Evolutionary conservation across 73 alveolate species (phyloP).

Genomic region (Tetrahymena borealis): DNA sequence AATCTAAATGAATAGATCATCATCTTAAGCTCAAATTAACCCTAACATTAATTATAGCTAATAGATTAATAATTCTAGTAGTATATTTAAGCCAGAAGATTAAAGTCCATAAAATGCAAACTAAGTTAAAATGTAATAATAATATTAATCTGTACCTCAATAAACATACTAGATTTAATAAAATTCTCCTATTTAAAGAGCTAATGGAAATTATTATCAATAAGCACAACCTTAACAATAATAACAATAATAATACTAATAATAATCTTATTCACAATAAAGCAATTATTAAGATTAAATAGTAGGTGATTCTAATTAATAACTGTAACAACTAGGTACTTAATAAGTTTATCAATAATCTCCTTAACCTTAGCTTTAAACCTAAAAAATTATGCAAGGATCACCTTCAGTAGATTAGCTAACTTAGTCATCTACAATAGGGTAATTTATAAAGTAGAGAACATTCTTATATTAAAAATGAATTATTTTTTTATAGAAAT

Average conservation of each 20-base stretch:
- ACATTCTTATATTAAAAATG: background rate
- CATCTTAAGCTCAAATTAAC: background rate
- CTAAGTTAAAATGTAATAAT: background rate
- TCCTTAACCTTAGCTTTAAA: too few relatives aligned
- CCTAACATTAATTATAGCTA: background rate
- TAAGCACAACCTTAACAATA: background rate
- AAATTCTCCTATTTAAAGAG: too few relatives aligned
- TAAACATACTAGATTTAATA: background rate
- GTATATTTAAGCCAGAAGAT: background rate
- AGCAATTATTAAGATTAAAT: background rate
- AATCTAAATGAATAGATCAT: background rate
- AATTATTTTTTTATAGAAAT: background rate
- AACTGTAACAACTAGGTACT: too few relatives aligned
- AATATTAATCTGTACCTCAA: too few relatives aligned
- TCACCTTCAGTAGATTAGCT: background rate
- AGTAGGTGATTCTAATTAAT: too few relatives aligned
- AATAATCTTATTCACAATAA: background rate
- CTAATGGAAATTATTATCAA: background rate
- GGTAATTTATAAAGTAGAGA: background rate
- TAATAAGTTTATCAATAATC: too few relatives aligned
- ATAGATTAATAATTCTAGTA: background rate
- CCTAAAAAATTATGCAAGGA: too few relatives aligned
- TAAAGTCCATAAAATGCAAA: background rate
- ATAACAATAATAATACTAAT: background rate
- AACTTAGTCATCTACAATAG: background rate